Conservation (phyloP, 1,284 basidiomycete genomes). For the Irpex rosettiformis region DNA sequence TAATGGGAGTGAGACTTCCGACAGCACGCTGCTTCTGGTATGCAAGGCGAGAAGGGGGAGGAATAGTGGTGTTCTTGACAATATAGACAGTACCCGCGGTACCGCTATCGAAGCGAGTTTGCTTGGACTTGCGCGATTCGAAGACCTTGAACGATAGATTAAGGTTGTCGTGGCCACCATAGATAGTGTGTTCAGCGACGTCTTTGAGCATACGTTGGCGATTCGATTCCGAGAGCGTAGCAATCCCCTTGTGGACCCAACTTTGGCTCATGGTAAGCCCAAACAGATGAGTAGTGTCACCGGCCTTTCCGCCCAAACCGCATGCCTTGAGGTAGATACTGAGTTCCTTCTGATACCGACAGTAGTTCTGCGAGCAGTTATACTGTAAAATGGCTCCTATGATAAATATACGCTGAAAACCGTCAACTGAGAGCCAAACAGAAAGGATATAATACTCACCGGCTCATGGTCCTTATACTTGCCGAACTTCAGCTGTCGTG, state of each 20-base stretch:
- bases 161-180: conserved; percentile 36
- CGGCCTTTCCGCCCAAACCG: conserved; percentile 22
- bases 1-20: conserved; percentile 23
- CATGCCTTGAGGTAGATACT: conserved; percentile 27
- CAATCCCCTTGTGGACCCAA: conserved; percentile 20
- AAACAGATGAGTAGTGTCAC: conserved; percentile 25
- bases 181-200: conserved; percentile 22
- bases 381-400: too few species aligned
- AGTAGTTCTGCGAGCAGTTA: too few species aligned
- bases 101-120: conserved; percentile 33
- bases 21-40: conserved; percentile 20
- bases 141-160: conserved; percentile 33
- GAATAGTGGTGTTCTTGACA: conserved; percentile 17
- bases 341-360: conserved; percentile 30
- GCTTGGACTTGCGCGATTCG: conserved; percentile 33
- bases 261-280: conserved; percentile 29
- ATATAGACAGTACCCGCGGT: conserved; percentile 34
- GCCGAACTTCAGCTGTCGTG: too few species aligned
- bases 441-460: too few species aligned
- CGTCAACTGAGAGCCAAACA: too few species aligned
- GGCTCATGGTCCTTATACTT: too few species aligned
- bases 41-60: conserved; percentile 18
- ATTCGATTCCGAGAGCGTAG: background rate
- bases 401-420: too few species aligned
- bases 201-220: background rate